These are phyloP conservation scores for Kuraishia floccosa DNA, from an alignment of 805 yeast species.

Conservation along the genomic window DNA sequence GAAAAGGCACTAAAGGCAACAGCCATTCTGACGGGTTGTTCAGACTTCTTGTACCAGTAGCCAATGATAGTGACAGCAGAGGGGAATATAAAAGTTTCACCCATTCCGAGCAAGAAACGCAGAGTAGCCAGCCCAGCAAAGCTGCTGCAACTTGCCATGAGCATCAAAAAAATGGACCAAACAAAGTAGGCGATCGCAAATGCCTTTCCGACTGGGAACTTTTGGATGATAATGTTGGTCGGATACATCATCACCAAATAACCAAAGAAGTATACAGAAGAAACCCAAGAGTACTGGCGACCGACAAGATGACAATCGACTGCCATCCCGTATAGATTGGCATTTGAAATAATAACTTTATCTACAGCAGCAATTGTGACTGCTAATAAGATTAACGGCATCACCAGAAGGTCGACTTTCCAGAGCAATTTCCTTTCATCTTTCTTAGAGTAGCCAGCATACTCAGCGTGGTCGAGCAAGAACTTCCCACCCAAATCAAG, in stretches of 20 bases:
- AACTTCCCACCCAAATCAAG: conserved; percentile 14
- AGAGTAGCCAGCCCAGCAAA: conserved; percentile 34
- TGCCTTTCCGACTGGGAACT: conserved; percentile 22
- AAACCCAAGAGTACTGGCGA: conserved; percentile 40
- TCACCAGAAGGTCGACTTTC: conserved; percentile 36
- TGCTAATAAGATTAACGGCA: conserved; percentile 35
- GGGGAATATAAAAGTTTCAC: conserved; percentile 23
- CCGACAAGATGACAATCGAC: conserved; percentile 27
- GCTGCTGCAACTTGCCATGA: conserved; percentile 32
- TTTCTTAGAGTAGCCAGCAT: conserved; percentile 11
- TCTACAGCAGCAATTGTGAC: conserved; percentile 26
- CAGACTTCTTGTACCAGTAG: conserved; percentile 20
- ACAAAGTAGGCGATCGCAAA: conserved; percentile 21
- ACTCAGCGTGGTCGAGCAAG: conserved; percentile 12
- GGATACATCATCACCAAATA: conserved; percentile 50
- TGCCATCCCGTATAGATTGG: conserved; percentile 32
- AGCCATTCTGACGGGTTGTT: conserved; percentile 16
- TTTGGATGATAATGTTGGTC: conserved; percentile 22
- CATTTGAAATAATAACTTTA: conserved; percentile 28
- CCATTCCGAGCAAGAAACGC: conserved; percentile 37
- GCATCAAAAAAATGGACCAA: conserved; percentile 38
- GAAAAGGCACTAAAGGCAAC: background rate
- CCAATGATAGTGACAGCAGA: conserved; percentile 21
- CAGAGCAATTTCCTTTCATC: conserved; percentile 9
- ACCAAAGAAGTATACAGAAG: conserved; percentile 55